These are phyloP conservation scores for Oryza officinalis DNA, from an alignment of 176 grass and related monocot genomes.

Conservation along the genomic window DNA sequence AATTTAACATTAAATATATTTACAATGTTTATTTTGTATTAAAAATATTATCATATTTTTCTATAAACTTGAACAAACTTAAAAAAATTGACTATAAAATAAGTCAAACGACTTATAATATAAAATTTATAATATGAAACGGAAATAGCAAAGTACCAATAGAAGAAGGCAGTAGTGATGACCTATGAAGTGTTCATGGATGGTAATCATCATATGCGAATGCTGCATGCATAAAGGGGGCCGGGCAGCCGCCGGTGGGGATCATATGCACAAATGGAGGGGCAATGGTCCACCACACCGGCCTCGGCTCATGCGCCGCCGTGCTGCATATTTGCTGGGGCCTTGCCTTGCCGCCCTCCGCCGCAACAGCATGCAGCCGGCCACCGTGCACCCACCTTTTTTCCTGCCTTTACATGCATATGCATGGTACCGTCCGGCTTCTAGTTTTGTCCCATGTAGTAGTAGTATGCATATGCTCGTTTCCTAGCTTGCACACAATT, in stretches of 20 bases:
- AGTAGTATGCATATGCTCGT: too few species aligned
- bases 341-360: neutral
- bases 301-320: slow-evolving; percentile 28
- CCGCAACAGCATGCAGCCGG: neutral
- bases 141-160: too few species aligned
- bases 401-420: neutral
- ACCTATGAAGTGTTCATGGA: neutral
- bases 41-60: too few species aligned
- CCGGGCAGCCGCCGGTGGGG: neutral
- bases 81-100: too few species aligned
- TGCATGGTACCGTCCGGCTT: slow-evolving; percentile 10
- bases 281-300: neutral
- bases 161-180: too few species aligned
- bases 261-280: neutral
- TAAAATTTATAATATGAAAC: too few species aligned
- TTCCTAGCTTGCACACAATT: too few species aligned
- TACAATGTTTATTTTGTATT: too few species aligned
- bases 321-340: slow-evolving; percentile 20
- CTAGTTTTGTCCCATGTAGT: slow-evolving; percentile 46
- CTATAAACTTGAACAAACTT: too few species aligned
- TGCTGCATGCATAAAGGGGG: neutral
- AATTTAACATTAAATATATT: too few species aligned
- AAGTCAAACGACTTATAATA: too few species aligned
- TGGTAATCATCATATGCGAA: slow-evolving; percentile 27
- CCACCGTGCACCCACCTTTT: neutral